Percentiles rank a stretch among this genome's conserved stretches.
Conservation (phyloP, 805 yeast genomes). For the Cyberlindnera xishuangbannaensis region DNA sequence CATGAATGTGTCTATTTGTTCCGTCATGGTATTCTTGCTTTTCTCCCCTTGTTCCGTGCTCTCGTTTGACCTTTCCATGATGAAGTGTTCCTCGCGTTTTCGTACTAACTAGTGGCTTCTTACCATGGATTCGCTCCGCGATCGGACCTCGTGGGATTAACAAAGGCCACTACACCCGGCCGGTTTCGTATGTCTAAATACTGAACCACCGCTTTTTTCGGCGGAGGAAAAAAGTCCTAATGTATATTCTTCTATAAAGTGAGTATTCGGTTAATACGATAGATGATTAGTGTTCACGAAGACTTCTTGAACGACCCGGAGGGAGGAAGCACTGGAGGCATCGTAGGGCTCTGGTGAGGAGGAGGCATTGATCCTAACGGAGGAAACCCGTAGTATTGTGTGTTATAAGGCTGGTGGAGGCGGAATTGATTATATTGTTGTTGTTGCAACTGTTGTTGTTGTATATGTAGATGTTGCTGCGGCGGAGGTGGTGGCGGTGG, state of each 20-base stretch:
- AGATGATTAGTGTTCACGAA: neutral
- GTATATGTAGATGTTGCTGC: constrained; percentile 2
- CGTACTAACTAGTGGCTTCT: too few species aligned
- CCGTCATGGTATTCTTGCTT: constrained; percentile 34
- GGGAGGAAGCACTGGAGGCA: constrained; percentile 2
- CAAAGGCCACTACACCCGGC: too few species aligned
- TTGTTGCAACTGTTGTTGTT: constrained; percentile 2
- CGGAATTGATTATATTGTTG: constrained; percentile 1
- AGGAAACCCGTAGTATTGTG: neutral
- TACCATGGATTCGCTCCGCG: too few species aligned
- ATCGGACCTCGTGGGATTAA: too few species aligned
- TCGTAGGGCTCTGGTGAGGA: neutral
- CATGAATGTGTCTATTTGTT: constrained; percentile 67
- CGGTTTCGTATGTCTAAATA: too few species aligned
- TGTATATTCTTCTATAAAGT: too few species aligned
- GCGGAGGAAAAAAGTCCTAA: too few species aligned
- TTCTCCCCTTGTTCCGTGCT: constrained; percentile 1
- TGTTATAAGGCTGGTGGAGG: neutral
- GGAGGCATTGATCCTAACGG: neutral
- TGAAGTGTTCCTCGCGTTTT: too few species aligned
- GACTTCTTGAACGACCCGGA: constrained; percentile 4
- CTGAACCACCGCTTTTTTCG: too few species aligned
- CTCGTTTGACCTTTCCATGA: too few species aligned
- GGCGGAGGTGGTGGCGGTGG: constrained; percentile 8
- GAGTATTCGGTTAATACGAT: neutral